Evolutionary conservation across 2,329 filamentous ascomycete genomes (phyloP).

Genomic region (Aspergillus uvarum): DNA sequence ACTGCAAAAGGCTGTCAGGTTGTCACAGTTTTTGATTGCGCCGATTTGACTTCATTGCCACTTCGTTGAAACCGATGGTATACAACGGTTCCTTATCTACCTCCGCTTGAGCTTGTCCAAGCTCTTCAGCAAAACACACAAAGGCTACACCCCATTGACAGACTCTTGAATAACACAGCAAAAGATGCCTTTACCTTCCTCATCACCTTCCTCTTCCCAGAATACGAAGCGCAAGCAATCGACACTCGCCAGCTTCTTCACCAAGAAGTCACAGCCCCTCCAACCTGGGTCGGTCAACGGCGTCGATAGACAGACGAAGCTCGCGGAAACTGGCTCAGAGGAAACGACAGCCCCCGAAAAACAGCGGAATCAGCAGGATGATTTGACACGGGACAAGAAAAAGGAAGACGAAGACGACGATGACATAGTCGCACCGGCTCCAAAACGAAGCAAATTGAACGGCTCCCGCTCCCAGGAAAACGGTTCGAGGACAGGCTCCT

Average conservation of each 20-base stretch:
- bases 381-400: background rate
- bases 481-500: conserved; percentile 2
- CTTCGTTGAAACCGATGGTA: background rate
- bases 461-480: conserved; percentile 16
- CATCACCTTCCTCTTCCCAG: conserved; percentile 35
- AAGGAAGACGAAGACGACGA: conserved; percentile 40
- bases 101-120: background rate
- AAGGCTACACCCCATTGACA: background rate
- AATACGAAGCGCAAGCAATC: conserved; percentile 54
- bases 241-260: conserved; percentile 84
- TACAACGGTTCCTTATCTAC: background rate
- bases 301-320: conserved; percentile 7
- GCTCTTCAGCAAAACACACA: background rate
- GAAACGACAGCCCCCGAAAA: conserved; percentile 10
- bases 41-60: background rate
- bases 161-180: background rate
- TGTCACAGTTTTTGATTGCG: background rate
- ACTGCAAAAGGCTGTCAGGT: background rate
- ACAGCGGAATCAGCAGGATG: background rate
- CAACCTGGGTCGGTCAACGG: conserved; percentile 17
- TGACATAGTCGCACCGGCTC: conserved; percentile 40
- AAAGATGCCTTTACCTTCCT: conserved; percentile 36
- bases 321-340: background rate
- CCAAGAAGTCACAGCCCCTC: conserved; percentile 51
- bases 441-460: conserved; percentile 41